Conservation (phyloP, 371 early-diverging fungal genomes). For the Coemansia sp. region DNA sequence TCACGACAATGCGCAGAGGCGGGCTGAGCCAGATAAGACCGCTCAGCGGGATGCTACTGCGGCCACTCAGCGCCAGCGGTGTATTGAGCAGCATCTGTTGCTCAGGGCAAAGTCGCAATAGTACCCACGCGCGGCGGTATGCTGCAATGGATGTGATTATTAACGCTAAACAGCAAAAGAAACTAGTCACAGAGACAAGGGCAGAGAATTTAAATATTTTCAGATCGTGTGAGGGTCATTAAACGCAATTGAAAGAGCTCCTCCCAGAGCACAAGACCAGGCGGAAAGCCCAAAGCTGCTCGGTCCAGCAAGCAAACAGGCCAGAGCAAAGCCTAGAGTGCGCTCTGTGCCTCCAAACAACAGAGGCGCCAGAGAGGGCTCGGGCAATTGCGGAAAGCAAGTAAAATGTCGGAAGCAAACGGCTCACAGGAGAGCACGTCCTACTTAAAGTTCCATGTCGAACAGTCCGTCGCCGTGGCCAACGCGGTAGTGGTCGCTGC, state of each 20-base stretch:
- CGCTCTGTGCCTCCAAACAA: not conserved
- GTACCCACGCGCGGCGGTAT: no score
- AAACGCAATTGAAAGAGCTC: not conserved
- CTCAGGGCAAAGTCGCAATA: no score
- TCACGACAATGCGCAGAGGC: not conserved
- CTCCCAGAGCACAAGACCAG: not conserved
- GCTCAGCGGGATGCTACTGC: no score
- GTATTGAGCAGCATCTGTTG: no score
- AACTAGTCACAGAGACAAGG: slow-evolving; percentile 4
- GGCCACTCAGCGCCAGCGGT: no score
- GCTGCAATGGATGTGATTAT: no score
- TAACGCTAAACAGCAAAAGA: not conserved
- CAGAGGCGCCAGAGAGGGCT: not conserved
- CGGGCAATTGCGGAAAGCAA: not conserved
- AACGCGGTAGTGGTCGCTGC: slow-evolving; percentile 24
- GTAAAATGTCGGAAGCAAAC: not conserved
- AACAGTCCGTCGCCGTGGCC: slow-evolving; percentile 36
- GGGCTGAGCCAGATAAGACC: no score
- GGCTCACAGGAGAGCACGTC: no score
- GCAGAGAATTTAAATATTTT: not conserved
- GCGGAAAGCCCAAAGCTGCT: no score
- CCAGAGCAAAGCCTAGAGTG: not conserved
- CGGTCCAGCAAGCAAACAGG: not conserved
- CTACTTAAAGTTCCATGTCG: slow-evolving; percentile 39
- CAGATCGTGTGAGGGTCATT: not conserved